Evolutionary conservation across 192 early-diverging fungal genomes (phyloP), one percentile per base, ranked within the genome.

Genomic region (Gaertneriomyces semiglobifer): DNA sequence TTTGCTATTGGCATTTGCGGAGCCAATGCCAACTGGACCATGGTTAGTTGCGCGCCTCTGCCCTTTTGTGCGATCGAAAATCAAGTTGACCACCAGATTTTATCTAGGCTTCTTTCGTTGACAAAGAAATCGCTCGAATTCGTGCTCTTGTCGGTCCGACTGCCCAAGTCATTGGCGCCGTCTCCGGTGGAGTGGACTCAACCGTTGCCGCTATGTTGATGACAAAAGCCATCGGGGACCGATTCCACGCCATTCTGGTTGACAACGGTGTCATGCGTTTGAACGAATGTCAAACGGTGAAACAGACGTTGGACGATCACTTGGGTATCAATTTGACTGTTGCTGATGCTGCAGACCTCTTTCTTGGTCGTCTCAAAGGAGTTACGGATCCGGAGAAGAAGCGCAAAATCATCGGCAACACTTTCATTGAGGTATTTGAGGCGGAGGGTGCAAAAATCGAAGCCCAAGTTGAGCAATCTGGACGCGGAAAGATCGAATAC

Each of bases 241-340:
- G 96, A 33, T 98, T 98, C 89, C 96, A 98, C 68, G 96, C 94
- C 20, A 88, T 98, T 38, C 79, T 98, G 63, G 96, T 98, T 14
- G 94, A 98, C 69, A 98, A 98, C 74, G 96, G 96, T 56, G 93
- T 98, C 7, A 98, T 98, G 96, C 93, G 96, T 71, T 79, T 94
- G 52, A 93, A 95, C 76, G 96, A 98, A 80, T 96, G 94, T 72
- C 86, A 73, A 38, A 82, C 78, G 58, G 92, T 92, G 69, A 90
- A 95, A 79, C 79, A 87, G 77, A 89, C 85, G 51, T 80, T 98
- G 57, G 82, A 86, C 57, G 88, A 94, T 56, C 91, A 93, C 67
- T 84, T 98, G 69, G 92, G 92, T 57, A 96, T 98, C 80, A 97
- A 98, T 84, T 74, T 98, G 69, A 93, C 90, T 54, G 88, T 98